Evolutionary conservation across 2,329 filamentous ascomycete species (phyloP).

Genomic region (Neospermospora avenae): DNA sequence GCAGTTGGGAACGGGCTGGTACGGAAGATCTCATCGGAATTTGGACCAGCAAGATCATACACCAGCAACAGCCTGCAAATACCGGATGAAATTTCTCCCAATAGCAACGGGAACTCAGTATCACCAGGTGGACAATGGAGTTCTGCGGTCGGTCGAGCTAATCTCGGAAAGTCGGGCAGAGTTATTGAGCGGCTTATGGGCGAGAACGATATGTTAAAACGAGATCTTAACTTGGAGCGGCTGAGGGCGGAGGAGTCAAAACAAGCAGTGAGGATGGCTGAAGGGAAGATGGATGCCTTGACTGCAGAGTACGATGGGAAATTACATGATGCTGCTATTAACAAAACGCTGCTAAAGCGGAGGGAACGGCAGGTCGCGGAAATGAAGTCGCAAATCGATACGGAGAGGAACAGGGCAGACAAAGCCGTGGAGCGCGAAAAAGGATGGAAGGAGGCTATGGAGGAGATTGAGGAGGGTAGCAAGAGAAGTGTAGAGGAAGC

Average conservation of each 20-base stretch:
- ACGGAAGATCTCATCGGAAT: conserved; percentile 33
- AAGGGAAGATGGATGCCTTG: conserved; percentile 69
- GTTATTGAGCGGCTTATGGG: conserved; percentile 80
- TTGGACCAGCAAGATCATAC: conserved; percentile 28
- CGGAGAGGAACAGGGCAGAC: conserved; percentile 59
- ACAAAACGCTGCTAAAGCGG: conserved; percentile 65
- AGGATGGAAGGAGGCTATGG: conserved; percentile 61
- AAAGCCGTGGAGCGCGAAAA: conserved; percentile 58
- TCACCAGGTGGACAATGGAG: conserved; percentile 47
- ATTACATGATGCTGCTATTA: conserved; percentile 67
- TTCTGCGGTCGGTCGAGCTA: conserved; percentile 66
- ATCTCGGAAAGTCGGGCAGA: conserved; percentile 69
- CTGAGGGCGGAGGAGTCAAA: conserved; percentile 67
- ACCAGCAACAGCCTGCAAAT: conserved; percentile 14
- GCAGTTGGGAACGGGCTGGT: conserved; percentile 21
- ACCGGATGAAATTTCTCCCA: conserved; percentile 4
- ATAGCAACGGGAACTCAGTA: conserved; percentile 2
- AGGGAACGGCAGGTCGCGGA: conserved; percentile 74
- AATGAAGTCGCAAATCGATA: conserved; percentile 59
- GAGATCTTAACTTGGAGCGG: conserved; percentile 66
- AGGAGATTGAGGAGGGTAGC: conserved; percentile 56
- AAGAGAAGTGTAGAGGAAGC: conserved; percentile 64
- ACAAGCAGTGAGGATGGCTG: conserved; percentile 62
- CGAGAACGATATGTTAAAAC: conserved; percentile 74
- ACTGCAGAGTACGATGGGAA: conserved; percentile 66